Conservation (phyloP, 1,284 basidiomycete species). For the Trichosporon sp. region DNA sequence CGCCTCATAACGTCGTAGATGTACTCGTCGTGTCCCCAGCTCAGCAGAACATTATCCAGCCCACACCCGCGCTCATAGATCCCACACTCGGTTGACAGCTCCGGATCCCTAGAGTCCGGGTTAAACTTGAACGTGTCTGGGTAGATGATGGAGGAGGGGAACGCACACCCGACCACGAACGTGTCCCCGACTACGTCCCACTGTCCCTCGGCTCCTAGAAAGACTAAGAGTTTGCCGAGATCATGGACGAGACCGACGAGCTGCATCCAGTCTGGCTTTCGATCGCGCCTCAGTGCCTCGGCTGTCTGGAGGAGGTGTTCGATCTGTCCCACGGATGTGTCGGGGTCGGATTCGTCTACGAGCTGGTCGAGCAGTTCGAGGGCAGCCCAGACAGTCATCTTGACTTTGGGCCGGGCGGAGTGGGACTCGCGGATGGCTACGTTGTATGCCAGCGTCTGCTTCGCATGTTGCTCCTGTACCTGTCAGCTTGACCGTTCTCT, state of each 20-base stretch:
- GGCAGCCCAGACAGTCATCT: conserved; percentile 74
- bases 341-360: conserved; percentile 74
- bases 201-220: conserved; percentile 73
- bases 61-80: conserved; percentile 80
- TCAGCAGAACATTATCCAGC: conserved; percentile 84
- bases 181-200: conserved; percentile 89
- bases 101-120: conserved; percentile 68
- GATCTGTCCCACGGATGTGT: conserved; percentile 70
- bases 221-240: conserved; percentile 74
- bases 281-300: conserved; percentile 83
- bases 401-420: conserved; percentile 26
- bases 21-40: conserved; percentile 81
- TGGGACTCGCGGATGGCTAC: conserved; percentile 63
- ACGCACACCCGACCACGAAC: conserved; percentile 79
- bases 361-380: conserved; percentile 87
- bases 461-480: conserved; percentile 77
- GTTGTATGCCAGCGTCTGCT: conserved; percentile 85
- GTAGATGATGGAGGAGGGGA: conserved; percentile 78
- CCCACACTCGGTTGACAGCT: conserved; percentile 74
- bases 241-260: conserved; percentile 82
- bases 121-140: conserved; percentile 75
- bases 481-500: background rate
- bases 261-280: conserved; percentile 74
- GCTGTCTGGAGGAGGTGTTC: conserved; percentile 89
- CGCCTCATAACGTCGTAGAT: conserved; percentile 40